phyloP scores from a whole-genome alignment of 2,329 filamentous ascomycete genomes.

The Thelonectria olida region DNA sequence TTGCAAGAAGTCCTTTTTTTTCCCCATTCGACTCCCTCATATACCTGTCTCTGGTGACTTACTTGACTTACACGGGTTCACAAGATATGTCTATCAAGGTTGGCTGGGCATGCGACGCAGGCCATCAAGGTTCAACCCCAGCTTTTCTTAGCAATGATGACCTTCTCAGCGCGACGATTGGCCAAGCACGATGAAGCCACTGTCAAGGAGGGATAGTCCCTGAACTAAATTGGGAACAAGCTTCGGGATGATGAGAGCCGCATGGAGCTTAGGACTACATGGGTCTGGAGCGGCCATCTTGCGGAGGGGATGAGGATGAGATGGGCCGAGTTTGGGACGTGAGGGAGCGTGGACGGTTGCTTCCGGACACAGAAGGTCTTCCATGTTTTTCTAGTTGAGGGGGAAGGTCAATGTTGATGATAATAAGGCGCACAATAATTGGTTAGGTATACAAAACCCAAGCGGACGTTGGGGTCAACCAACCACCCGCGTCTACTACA shows the following conservation, averaged over 20 bases:
- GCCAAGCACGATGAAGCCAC: neutral
- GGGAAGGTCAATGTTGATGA: too few relatives aligned
- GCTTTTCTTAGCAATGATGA: slow-evolving; percentile 5
- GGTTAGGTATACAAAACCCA: too few relatives aligned
- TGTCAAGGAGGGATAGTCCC: neutral
- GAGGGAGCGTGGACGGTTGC: neutral
- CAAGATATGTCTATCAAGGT: neutral
- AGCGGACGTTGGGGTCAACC: too few relatives aligned
- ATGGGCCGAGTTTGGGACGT: neutral
- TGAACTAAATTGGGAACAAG: slow-evolving; percentile 1
- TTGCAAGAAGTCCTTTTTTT: slow-evolving; percentile 8
- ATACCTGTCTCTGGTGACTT: neutral
- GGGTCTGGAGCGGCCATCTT: neutral
- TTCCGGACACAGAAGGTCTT: neutral
- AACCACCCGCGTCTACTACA: too few relatives aligned
- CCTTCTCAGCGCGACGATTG: slow-evolving; percentile 19
- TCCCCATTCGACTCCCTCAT: neutral
- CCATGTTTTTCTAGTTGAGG: too few relatives aligned
- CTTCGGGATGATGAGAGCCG: slow-evolving; percentile 20
- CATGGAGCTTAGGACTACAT: neutral
- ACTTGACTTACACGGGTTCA: neutral
- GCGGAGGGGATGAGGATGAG: neutral
- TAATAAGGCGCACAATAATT: too few relatives aligned
- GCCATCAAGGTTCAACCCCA: slow-evolving; percentile 15
- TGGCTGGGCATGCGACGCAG: neutral